Evolutionary conservation across 108 stramenopile species (phyloP).

Genomic region (Cyclotella choctawhatcheeana): DNA sequence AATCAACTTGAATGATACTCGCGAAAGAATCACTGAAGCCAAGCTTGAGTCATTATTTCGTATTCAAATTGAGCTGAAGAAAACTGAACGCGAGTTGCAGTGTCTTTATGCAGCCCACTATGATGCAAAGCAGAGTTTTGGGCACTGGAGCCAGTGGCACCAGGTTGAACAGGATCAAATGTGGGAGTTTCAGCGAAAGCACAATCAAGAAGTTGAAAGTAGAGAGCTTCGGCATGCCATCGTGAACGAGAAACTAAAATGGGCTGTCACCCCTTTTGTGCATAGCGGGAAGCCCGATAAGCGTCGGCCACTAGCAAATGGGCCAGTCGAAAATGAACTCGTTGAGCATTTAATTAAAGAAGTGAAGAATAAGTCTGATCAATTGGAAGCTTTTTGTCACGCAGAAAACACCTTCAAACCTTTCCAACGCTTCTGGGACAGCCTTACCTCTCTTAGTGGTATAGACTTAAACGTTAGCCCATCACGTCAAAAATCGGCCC

Average conservation of each 20-base stretch:
- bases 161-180: constrained; percentile 40
- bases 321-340: background rate
- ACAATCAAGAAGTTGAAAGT: constrained; percentile 28
- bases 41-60: constrained; percentile 44
- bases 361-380: constrained; percentile 5
- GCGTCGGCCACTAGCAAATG: constrained; percentile 8
- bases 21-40: constrained; percentile 40
- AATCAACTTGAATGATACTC: constrained; percentile 41
- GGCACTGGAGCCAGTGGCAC: constrained; percentile 42
- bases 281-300: constrained; percentile 49
- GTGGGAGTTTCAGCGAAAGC: constrained; percentile 42
- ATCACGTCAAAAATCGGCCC: background rate
- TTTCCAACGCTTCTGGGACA: constrained; percentile 31
- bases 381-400: constrained; percentile 12
- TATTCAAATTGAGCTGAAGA: constrained; percentile 24
- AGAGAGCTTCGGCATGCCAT: constrained; percentile 14
- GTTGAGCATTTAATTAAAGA: constrained; percentile 19
- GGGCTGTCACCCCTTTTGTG: constrained; percentile 40
- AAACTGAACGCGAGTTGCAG: constrained; percentile 20
- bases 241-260: constrained; percentile 35
- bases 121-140: constrained; percentile 22
- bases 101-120: constrained; percentile 3
- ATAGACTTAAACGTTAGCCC: background rate
- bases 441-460: no score
- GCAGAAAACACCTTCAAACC: constrained; percentile 18